A percentile compares a stretch with the other conserved stretches of the same genome.
These are phyloP conservation scores for Kwoniella shivajii DNA, from an alignment of 1,284 basidiomycete genomes.

Conservation along the genomic window DNA sequence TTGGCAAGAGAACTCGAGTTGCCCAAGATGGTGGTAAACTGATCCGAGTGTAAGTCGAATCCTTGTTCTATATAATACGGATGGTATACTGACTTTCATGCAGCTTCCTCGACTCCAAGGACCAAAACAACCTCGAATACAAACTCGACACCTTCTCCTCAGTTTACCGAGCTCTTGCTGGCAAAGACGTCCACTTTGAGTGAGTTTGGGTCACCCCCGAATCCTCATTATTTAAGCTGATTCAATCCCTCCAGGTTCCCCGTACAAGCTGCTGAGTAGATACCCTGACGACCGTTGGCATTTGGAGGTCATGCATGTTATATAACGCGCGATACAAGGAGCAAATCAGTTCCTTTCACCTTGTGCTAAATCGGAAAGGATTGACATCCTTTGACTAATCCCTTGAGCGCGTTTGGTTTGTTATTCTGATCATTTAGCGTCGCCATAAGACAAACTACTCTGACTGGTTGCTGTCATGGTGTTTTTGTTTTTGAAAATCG, in stretches of 20 bases:
- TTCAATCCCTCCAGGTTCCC: constrained; percentile 40
- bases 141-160: constrained; percentile 65
- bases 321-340: constrained; percentile 12
- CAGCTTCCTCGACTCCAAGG: constrained; percentile 97
- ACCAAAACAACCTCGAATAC: constrained; percentile 98
- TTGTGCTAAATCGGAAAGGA: too few species aligned
- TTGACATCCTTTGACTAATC: constrained; percentile 16
- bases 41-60: constrained; percentile 81
- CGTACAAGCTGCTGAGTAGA: constrained; percentile 47
- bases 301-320: constrained; percentile 44
- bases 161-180: constrained; percentile 54
- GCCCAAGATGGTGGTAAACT: constrained; percentile 87
- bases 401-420: too few species aligned
- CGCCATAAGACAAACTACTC: too few species aligned
- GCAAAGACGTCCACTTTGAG: constrained; percentile 56
- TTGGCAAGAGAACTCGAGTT: constrained; percentile 94
- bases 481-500: too few species aligned
- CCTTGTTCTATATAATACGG: constrained; percentile 11
- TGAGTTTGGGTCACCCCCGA: constrained; percentile 18
- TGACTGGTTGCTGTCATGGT: too few species aligned
- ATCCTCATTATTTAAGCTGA: neutral
- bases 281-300: constrained; percentile 22
- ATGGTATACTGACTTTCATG: neutral
- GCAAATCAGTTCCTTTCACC: too few species aligned
- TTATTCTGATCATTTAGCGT: too few species aligned